Evolutionary conservation across 208 protist genomes (phyloP), one percentile per base, ranked within the genome.

Genomic region (Crithidia sp.): DNA sequence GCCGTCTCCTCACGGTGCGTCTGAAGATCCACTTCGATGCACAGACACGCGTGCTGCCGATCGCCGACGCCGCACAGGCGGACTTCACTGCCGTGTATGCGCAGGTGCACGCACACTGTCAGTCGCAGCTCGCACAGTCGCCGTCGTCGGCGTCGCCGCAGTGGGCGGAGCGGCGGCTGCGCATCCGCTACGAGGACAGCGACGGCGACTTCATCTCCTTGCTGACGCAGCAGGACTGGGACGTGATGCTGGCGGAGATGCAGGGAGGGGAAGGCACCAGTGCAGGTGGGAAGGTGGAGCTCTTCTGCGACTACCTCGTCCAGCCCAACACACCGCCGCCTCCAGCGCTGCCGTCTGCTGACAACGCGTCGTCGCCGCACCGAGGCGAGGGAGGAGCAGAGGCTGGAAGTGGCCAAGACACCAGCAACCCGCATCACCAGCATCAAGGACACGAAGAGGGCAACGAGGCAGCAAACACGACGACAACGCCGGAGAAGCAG

Each of bases 131-230:
- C 16, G 44, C 44, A 39, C 64, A 77, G 43, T 62, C 71, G 16
- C 36, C 56, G 17, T 71, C 36, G 41, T 16, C 8, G 47, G 14
- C 57, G 39, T 1, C 67, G 43, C 69, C 74, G 7, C 49, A 57
- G 10, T 67, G 67, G 14, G 39, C 52, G 3, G 81, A 77, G 6
- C 79, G 83, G 16, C 73, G 81, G 37, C 82, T 95, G 69, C 86
- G 91, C 44, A 80, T 95, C 45, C 88, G 88, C 43, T 95, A 95
- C 70, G 83, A 91, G 67, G 91, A 95, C 71, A 17, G 28, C 4
- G 91, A 95, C n/a, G 88, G 91, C 56, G 91, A 95, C 76, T 92
- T 82, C 71, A 93, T 95, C 52, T 89, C 85, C 19, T 60, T 95
- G 40, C 14, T 94, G 28, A 86, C 84, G 28, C 79, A 92, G 54